Evolutionary conservation across 768 basidiomycete species (phyloP).

Genomic region (Asterophora parasitica): DNA sequence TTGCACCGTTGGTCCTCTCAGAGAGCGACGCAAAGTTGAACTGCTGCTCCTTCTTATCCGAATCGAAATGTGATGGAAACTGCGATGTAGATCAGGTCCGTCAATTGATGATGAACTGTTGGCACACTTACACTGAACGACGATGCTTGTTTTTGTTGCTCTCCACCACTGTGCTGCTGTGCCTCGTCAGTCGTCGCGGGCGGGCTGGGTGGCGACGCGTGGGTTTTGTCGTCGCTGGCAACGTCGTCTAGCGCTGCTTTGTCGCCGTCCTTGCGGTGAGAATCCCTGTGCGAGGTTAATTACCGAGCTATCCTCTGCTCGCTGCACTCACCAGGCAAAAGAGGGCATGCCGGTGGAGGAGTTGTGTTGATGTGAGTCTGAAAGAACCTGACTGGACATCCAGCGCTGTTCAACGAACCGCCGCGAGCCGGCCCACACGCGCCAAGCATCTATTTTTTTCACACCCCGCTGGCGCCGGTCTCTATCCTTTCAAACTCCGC

Average conservation of each 20-base stretch:
- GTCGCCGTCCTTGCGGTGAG: constrained; percentile 12
- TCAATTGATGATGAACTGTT: constrained; percentile 29
- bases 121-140: constrained; percentile 27
- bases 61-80: constrained; percentile 30
- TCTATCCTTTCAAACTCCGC: too few species aligned
- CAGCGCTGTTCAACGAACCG: constrained; percentile 10
- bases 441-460: too few species aligned
- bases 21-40: constrained; percentile 17
- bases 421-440: too few species aligned
- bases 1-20: constrained; percentile 23
- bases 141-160: constrained; percentile 14
- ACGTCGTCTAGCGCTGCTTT: constrained; percentile 11
- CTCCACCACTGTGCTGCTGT: too few species aligned
- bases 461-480: too few species aligned
- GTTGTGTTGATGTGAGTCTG: constrained; percentile 18
- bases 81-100: constrained; percentile 27
- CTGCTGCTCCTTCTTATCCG: constrained; percentile 31
- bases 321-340: constrained; percentile 34
- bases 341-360: constrained; percentile 26
- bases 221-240: not conserved
- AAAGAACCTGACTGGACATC: constrained; percentile 14
- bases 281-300: constrained; percentile 21
- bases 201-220: constrained; percentile 9
- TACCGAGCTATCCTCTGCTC: too few species aligned
- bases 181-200: too few species aligned